These are phyloP conservation scores for Pseudopyrenochaeta lycopersici DNA, from an alignment of 2,329 filamentous ascomycete species.

Conservation along the genomic window DNA sequence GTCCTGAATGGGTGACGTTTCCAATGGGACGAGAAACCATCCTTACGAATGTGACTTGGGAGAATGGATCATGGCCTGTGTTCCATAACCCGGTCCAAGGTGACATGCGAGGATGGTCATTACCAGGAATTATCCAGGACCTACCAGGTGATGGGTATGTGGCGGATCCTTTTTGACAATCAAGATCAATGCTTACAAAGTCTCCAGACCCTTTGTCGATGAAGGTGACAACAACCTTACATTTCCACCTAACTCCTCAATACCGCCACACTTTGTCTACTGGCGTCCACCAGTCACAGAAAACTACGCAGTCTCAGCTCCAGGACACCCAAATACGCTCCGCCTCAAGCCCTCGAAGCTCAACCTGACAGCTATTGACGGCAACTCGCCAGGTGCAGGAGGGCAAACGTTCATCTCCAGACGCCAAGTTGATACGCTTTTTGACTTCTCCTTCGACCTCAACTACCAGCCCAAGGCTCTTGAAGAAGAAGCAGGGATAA, in stretches of 20 bases:
- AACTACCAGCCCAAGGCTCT: slow-evolving; percentile 50
- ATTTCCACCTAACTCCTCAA: slow-evolving; percentile 54
- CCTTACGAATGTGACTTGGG: slow-evolving; percentile 37
- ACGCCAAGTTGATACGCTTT: slow-evolving; percentile 64
- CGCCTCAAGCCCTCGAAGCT: slow-evolving; percentile 58
- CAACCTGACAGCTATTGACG: slow-evolving; percentile 64
- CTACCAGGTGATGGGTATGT: slow-evolving; percentile 51
- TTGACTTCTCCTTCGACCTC: slow-evolving; percentile 60
- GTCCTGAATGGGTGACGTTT: slow-evolving; percentile 33
- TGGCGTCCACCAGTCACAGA: slow-evolving; percentile 61
- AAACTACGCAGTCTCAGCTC: slow-evolving; percentile 60
- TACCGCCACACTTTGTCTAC: slow-evolving; percentile 63
- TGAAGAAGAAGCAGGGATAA: slow-evolving; percentile 63
- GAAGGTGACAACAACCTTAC: slow-evolving; percentile 54
- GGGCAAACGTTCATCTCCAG: slow-evolving; percentile 62
- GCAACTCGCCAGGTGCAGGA: slow-evolving; percentile 54
- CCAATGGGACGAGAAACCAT: slow-evolving; percentile 42
- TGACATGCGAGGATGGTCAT: slow-evolving; percentile 53
- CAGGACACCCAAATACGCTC: slow-evolving; percentile 55
- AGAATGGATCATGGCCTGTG: slow-evolving; percentile 54
- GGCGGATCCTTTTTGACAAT: neutral
- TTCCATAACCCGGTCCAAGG: slow-evolving; percentile 54
- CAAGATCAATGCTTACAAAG: neutral
- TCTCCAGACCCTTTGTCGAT: slow-evolving; percentile 48
- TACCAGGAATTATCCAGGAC: slow-evolving; percentile 48